phyloP scores from a whole-genome alignment of 116 monocot species.

The Cymodocea nodosa region DNA sequence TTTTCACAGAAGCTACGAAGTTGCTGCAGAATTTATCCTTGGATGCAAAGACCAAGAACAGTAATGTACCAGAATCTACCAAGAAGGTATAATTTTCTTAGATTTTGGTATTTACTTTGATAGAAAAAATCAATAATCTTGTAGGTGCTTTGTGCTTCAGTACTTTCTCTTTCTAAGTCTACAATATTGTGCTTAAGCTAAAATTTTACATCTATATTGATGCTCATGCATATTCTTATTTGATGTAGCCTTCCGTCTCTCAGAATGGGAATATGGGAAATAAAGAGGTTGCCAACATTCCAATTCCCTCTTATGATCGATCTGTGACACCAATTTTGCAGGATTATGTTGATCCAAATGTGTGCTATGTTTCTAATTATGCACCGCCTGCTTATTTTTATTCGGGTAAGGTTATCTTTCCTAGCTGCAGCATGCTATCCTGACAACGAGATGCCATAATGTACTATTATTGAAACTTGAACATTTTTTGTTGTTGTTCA shows the following conservation, averaged over 20 bases:
- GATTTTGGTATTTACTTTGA: no score
- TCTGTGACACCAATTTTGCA: conserved; percentile 43
- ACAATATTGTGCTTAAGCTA: not conserved
- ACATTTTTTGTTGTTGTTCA: not conserved
- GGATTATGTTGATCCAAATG: conserved; percentile 40
- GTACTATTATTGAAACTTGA: not conserved
- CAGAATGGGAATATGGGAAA: conserved; percentile 21
- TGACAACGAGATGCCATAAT: not conserved
- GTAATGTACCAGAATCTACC: conserved; percentile 33
- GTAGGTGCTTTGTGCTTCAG: no score
- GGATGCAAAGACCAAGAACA: conserved; percentile 43
- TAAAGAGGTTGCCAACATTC: conserved; percentile 13
- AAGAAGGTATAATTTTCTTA: conserved; percentile 36
- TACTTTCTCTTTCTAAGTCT: no score
- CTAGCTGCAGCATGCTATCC: not conserved
- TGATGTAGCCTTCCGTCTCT: conserved; percentile 11
- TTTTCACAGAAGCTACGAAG: conserved; percentile 42
- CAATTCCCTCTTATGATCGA: conserved; percentile 20
- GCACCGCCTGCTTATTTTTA: conserved; percentile 35
- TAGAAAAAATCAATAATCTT: no score
- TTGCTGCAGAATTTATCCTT: conserved; percentile 57
- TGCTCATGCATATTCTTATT: not conserved
- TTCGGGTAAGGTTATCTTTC: conserved; percentile 29
- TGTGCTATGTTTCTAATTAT: conserved; percentile 48
- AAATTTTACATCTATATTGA: not conserved